phyloP scores from a whole-genome alignment of 2,329 filamentous ascomycete genomes.

The Metarhizium robertsii region DNA sequence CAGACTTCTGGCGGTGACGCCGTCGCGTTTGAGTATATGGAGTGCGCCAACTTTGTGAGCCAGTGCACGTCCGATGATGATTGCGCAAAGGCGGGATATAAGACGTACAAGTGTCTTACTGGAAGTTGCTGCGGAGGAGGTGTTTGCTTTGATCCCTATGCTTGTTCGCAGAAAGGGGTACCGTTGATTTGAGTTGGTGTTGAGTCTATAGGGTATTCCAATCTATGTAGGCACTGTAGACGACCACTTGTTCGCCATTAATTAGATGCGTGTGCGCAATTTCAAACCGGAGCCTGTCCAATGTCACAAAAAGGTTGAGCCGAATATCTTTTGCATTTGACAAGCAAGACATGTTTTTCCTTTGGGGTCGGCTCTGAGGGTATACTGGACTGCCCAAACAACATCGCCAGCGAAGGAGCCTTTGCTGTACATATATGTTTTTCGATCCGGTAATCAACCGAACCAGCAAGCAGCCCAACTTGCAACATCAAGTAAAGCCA shows the following conservation, averaged over 20 bases:
- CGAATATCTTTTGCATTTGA: too few relatives aligned
- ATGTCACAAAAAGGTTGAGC: too few relatives aligned
- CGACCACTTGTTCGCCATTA: not conserved
- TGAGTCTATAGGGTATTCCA: conserved; percentile 5
- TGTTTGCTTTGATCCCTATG: conserved; percentile 26
- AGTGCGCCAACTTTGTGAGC: conserved; percentile 23
- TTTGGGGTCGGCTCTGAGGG: too few relatives aligned
- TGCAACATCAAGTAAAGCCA: too few relatives aligned
- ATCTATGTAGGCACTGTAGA: not conserved
- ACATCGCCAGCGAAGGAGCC: too few relatives aligned
- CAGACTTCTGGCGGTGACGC: conserved; percentile 14
- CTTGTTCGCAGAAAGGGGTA: conserved; percentile 25
- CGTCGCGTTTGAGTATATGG: conserved; percentile 23
- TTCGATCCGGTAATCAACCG: too few relatives aligned
- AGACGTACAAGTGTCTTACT: conserved; percentile 20
- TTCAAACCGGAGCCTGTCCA: not conserved
- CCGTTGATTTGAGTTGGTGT: conserved; percentile 11
- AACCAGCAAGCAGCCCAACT: too few relatives aligned
- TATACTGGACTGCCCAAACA: too few relatives aligned
- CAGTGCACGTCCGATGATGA: conserved; percentile 16
- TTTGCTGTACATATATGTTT: too few relatives aligned
- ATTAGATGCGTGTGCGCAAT: not conserved
- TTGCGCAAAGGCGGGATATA: conserved; percentile 16
- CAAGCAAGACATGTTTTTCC: too few relatives aligned
- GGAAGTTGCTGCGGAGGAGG: conserved; percentile 27